Conservation (phyloP, 805 yeast species). For the Suhomyces sp. region DNA sequence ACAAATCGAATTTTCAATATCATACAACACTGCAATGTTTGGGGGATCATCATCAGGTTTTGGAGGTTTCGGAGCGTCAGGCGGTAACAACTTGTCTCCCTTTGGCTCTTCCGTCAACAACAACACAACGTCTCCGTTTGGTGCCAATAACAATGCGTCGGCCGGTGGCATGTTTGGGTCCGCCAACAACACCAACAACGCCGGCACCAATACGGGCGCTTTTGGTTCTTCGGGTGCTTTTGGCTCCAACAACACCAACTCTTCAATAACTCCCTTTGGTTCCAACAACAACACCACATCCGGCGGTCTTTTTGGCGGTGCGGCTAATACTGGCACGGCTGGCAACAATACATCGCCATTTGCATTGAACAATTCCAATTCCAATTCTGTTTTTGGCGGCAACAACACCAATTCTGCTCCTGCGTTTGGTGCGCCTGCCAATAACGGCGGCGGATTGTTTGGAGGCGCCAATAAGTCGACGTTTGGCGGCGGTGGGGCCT, state of each 20-base stretch:
- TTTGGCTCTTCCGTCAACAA: conserved; percentile 28
- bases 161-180: conserved; percentile 6
- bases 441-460: conserved; percentile 21
- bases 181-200: conserved; percentile 13
- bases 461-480: conserved; percentile 20
- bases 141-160: conserved; percentile 4
- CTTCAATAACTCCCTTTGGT: conserved; percentile 26
- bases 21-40: conserved; percentile 35
- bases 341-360: conserved; percentile 9
- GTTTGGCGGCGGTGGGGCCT: conserved; percentile 11
- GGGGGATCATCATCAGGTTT: conserved; percentile 49
- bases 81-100: conserved; percentile 28
- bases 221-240: conserved; percentile 12
- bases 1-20: conserved; percentile 1
- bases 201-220: conserved; percentile 10
- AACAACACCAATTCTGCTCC: conserved; percentile 7
- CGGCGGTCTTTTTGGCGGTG: conserved; percentile 15
- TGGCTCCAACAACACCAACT: conserved; percentile 14
- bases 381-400: conserved; percentile 41
- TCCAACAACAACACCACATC: conserved; percentile 16
- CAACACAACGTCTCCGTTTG: conserved; percentile 16
- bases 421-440: background rate
- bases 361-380: conserved; percentile 2
- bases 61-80: conserved; percentile 38
- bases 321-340: conserved; percentile 1